Evolutionary conservation across 2,329 filamentous ascomycete genomes (phyloP), one percentile per base, ranked within the genome.

Genomic region (Diaporthe sp.): DNA sequence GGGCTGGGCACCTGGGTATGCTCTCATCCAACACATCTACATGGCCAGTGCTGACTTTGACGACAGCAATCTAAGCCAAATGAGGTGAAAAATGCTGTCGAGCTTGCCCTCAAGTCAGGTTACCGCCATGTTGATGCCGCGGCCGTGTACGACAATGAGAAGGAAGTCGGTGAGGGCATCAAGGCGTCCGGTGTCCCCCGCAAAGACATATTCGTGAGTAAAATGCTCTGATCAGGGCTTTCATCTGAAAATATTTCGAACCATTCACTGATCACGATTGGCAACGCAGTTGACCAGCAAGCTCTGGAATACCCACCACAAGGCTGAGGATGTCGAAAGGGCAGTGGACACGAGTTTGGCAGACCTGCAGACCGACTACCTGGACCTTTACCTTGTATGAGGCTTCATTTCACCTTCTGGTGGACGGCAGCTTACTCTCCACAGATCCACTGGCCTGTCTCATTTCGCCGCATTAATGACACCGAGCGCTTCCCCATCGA

Each of bases 251-350:
- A 19, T 19, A 30, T 10, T 12, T 6, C 4, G 17, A 3, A 13
- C 3, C 13, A 1, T 17, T 33, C 15, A 47, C 69, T 72, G 22
- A 72, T 38, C 19, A 35, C 28, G 0, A 30, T 17, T 47, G 4
- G 9, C 42, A 38, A 8, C 12, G 3, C 25, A 77, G 76, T 83
- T 87, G 60, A 90, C 88, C 30, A 87, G 86, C 77, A 90, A 90
- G 82, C 82, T 90, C 38, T 90, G 88, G 88, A 89, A 89, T 80
- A 87, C 84, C 13, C 82, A 86, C 54, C 86, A 88, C 75, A 82
- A 82, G 45, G 82, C 83, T 0, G 80, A 85, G 40, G 79, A 86
- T 76, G 83, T 87, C 38, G 84, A 85, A 72, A 79, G 81, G 73
- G 85, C 82, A 33, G 79, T 87, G 45, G 80, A 86, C 76, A 81